phyloP scores from a whole-genome alignment of 345 rosid genomes.

The Microthlaspi erraticum region DNA sequence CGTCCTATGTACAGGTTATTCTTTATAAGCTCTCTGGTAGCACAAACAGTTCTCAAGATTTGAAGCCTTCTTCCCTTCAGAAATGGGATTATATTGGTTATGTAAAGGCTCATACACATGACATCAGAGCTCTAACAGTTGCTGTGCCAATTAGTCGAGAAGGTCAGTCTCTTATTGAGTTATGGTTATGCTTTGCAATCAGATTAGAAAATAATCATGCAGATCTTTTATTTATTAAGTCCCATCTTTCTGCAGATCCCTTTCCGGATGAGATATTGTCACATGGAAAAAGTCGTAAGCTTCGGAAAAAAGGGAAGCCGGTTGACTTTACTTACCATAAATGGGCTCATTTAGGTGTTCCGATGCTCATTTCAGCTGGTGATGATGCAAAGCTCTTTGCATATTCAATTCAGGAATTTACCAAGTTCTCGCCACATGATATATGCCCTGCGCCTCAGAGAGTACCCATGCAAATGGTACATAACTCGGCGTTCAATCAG shows the following conservation, averaged over 20 bases:
- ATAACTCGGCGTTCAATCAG: constrained; percentile 56
- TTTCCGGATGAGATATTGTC: constrained; percentile 52
- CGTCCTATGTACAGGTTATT: constrained; percentile 59
- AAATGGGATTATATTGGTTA: constrained; percentile 86
- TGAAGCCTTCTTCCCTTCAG: constrained; percentile 53
- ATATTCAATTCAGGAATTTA: constrained; percentile 80
- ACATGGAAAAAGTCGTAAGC: constrained; percentile 41
- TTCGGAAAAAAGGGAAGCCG: constrained; percentile 57
- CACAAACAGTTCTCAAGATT: constrained; percentile 45
- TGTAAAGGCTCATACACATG: constrained; percentile 92
- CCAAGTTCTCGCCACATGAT: constrained; percentile 91
- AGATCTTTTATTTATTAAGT: not conserved
- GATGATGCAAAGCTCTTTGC: constrained; percentile 96
- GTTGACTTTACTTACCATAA: constrained; percentile 71
- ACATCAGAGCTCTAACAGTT: constrained; percentile 85
- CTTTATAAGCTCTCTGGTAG: constrained; percentile 72
- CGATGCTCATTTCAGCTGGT: constrained; percentile 97
- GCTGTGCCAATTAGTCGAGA: constrained; percentile 81
- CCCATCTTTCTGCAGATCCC: constrained; percentile 52
- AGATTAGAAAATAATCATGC: not conserved
- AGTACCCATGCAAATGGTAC: constrained; percentile 73
- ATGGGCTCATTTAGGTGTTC: constrained; percentile 93
- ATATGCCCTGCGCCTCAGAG: constrained; percentile 98
- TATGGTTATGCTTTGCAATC: constrained; percentile 6
- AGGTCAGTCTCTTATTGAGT: constrained; percentile 55